A percentile compares a stretch with the other conserved stretches of the same genome.
Conservation (phyloP, 441 rosid species). For the Melianthus villosus region DNA sequence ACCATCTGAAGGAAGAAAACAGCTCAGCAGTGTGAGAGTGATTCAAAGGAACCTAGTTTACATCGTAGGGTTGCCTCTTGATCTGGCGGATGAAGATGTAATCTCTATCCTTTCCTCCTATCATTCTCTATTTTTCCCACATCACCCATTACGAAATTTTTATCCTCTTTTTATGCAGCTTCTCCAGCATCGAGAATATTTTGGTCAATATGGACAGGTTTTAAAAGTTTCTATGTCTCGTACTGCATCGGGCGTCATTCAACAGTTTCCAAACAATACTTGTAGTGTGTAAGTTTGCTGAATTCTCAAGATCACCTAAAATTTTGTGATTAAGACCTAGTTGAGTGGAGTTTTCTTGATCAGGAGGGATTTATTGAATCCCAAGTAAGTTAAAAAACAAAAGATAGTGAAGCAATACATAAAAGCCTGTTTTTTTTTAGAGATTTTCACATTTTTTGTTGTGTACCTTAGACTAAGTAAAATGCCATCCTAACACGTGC, state of each 20-base stretch:
- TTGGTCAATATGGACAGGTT: slow-evolving; percentile 73
- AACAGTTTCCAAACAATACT: slow-evolving; percentile 55
- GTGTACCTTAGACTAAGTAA: too few relatives aligned
- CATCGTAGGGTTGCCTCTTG: slow-evolving; percentile 42
- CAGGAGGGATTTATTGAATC: not conserved
- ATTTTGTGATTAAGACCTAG: too few relatives aligned
- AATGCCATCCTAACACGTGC: too few relatives aligned
- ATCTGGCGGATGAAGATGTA: slow-evolving; percentile 45
- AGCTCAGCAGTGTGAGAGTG: slow-evolving; percentile 30
- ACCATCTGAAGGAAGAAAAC: slow-evolving; percentile 37
- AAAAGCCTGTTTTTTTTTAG: not conserved
- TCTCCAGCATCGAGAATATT: slow-evolving; percentile 47
- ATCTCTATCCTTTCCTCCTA: slow-evolving; percentile 6
- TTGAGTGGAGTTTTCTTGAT: too few relatives aligned
- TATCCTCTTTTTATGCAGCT: slow-evolving; percentile 13
- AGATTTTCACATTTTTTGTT: too few relatives aligned
- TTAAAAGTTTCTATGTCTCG: slow-evolving; percentile 67
- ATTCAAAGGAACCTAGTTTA: slow-evolving; percentile 43
- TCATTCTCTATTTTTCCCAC: too few relatives aligned
- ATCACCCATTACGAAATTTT: not conserved
- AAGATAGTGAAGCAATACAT: too few relatives aligned
- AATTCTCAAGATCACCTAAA: too few relatives aligned
- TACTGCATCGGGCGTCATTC: slow-evolving; percentile 49
- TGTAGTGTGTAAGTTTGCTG: slow-evolving; percentile 42
- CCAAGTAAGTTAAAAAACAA: too few relatives aligned